Conservation (phyloP, 495 filamentous ascomycete genomes). For the Saxophila tyrrhenica region DNA sequence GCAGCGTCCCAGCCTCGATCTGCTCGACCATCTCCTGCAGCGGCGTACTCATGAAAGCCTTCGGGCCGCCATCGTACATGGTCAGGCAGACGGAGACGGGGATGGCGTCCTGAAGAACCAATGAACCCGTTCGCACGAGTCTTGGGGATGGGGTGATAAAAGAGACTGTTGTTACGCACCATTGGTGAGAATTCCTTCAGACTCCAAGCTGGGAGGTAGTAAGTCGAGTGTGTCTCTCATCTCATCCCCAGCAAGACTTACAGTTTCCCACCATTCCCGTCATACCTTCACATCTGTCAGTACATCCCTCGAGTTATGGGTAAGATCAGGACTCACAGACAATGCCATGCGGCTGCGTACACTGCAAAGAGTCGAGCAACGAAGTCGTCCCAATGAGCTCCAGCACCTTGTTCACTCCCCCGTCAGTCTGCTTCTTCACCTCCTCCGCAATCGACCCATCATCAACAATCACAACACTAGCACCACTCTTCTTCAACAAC, state of each 20-base stretch:
- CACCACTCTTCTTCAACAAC: constrained; percentile 32
- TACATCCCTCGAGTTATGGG: constrained; percentile 22
- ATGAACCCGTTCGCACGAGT: too few species aligned
- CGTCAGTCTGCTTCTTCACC: constrained; percentile 26
- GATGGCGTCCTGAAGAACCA: too few species aligned
- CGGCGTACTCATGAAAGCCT: constrained; percentile 37
- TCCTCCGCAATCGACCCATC: constrained; percentile 26
- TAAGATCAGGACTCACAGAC: constrained; percentile 28
- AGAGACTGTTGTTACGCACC: too few species aligned
- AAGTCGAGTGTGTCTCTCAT: neutral
- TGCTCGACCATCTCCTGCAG: constrained; percentile 34
- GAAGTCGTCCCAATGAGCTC: constrained; percentile 35
- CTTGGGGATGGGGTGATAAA: too few species aligned
- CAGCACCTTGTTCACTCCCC: constrained; percentile 38
- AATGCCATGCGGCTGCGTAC: constrained; percentile 30
- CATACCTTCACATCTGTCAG: constrained; percentile 29
- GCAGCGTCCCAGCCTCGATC: constrained; percentile 29
- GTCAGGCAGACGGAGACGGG: constrained; percentile 36
- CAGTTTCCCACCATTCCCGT: constrained; percentile 40
- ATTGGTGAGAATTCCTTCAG: constrained; percentile 38
- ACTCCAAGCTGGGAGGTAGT: constrained; percentile 25
- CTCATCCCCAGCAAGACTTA: constrained; percentile 4
- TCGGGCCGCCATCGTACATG: constrained; percentile 31
- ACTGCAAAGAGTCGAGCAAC: constrained; percentile 35
- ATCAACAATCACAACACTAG: constrained; percentile 34